Conservation (phyloP, 1,139 yeast species). For the Taphrina communis region DNA sequence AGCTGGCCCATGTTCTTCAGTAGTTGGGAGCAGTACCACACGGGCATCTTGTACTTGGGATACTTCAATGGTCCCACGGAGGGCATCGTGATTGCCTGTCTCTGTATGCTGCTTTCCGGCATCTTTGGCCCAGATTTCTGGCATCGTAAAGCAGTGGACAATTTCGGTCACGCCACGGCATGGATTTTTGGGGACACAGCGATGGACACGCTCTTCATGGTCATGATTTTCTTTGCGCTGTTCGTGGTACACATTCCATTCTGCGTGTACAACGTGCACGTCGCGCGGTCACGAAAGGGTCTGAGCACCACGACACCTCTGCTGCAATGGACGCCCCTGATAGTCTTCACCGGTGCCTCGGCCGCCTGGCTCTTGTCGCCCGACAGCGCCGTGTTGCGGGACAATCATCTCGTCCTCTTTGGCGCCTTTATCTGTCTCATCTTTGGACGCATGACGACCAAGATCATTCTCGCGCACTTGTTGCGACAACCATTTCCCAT, state of each 20-base stretch:
- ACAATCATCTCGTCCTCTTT: slow-evolving; percentile 63
- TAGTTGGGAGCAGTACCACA: slow-evolving; percentile 68
- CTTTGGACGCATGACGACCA: slow-evolving; percentile 68
- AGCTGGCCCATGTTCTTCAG: slow-evolving; percentile 62
- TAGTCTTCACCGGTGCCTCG: slow-evolving; percentile 48
- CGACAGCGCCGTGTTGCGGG: slow-evolving; percentile 51
- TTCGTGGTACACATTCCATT: slow-evolving; percentile 51
- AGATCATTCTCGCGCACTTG: slow-evolving; percentile 69
- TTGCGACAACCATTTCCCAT: slow-evolving; percentile 71
- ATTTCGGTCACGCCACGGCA: neutral
- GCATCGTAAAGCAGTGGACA: slow-evolving; percentile 52
- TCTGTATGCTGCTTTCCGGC: slow-evolving; percentile 64
- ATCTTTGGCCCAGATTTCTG: slow-evolving; percentile 67
- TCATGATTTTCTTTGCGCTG: slow-evolving; percentile 17
- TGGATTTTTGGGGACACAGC: slow-evolving; percentile 1
- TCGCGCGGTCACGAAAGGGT: slow-evolving; percentile 54
- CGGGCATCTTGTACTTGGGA: slow-evolving; percentile 71
- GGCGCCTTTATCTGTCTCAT: slow-evolving; percentile 68
- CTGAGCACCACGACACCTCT: slow-evolving; percentile 49
- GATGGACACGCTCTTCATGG: slow-evolving; percentile 21
- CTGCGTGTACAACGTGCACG: slow-evolving; percentile 32
- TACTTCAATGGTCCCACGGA: slow-evolving; percentile 81
- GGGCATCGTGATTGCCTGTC: slow-evolving; percentile 68
- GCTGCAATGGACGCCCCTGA: slow-evolving; percentile 51
- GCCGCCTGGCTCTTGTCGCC: slow-evolving; percentile 54